Evolutionary conservation across 768 basidiomycete genomes (phyloP), one percentile per base, ranked within the genome.

Genomic region (Scleroderma citrinum): DNA sequence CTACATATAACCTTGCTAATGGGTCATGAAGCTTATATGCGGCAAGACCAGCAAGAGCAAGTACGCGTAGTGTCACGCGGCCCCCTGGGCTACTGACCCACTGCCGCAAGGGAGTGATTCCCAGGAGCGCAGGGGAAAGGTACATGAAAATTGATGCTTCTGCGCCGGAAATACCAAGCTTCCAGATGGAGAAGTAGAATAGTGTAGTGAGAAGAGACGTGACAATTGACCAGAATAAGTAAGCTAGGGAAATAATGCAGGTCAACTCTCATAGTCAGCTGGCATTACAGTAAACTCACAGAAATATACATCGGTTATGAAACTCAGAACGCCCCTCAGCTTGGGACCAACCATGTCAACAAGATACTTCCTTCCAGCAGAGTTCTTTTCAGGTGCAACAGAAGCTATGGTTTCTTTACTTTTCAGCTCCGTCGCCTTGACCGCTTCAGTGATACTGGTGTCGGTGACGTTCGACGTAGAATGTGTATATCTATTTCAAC

Each of bases 171-270:
- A 94, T 75, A 23, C 86, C 89, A 16, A 93, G 81, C 60, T 90
- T 78, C 92, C 92, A 93, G 17, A 95, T 81, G 21, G 88, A 92
- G 69, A 91, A 94, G 68, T 93, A 94, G 71, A 94, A 94, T 3
- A 94, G 72, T 3, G 87, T 82, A 1, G 85, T 83, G 6, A 84
- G 77, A 17, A 92, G 78, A 3, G 81, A 76, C 1, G 92, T 93
- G 62, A 87, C 81, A 42, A 88, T 75, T 1, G 90, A 87, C 87
- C 87, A 91, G 65, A 85, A 89, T 16, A 86, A 70, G 59, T 83
- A 90, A 4, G 85, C 87, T 90, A 48, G 44, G 46, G 21, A 26
- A 2, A 13, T 51, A 47, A 39, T 13, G 51, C 41, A 41, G 24
- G 21, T 12, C 3, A 39, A 31, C 34, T 36, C 11, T 13, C 34